Conservation (phyloP, 345 rosid genomes). For the Atalantia buxifolia region DNA sequence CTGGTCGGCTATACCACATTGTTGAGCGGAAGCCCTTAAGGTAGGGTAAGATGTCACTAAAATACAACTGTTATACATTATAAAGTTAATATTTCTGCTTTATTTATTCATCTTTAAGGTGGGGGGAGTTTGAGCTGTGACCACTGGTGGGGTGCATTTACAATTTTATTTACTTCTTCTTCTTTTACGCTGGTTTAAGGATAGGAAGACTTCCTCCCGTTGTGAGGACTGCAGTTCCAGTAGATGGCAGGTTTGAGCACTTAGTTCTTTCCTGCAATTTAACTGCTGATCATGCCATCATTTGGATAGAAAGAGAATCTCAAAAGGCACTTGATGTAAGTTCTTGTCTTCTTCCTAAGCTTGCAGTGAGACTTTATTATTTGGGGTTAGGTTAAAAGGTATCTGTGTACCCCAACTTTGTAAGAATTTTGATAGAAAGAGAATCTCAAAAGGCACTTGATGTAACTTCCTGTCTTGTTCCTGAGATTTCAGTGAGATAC, state of each 20-base stretch:
- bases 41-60: slow-evolving; percentile 29
- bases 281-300: slow-evolving; percentile 78
- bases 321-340: slow-evolving; percentile 81
- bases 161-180: neutral
- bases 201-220: slow-evolving; percentile 84
- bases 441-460: too few species aligned
- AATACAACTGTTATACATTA: neutral
- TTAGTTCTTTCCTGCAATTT: slow-evolving; percentile 86
- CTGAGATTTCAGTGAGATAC: neutral
- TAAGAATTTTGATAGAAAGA: too few species aligned
- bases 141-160: neutral
- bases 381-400: neutral
- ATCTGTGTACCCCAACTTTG: neutral
- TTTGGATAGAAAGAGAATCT: slow-evolving; percentile 89
- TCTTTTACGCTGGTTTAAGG: slow-evolving; percentile 40
- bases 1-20: slow-evolving; percentile 92
- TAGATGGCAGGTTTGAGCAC: slow-evolving; percentile 95
- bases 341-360: slow-evolving; percentile 4
- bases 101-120: neutral
- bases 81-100: neutral
- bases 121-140: neutral
- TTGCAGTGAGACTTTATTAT: neutral
- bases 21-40: slow-evolving; percentile 81
- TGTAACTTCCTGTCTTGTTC: neutral
- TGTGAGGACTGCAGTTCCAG: slow-evolving; percentile 97